Evolutionary conservation across 2,329 filamentous ascomycete species (phyloP), one percentile per base, ranked within the genome.

Genomic region (Hymenoscyphus occultus): DNA sequence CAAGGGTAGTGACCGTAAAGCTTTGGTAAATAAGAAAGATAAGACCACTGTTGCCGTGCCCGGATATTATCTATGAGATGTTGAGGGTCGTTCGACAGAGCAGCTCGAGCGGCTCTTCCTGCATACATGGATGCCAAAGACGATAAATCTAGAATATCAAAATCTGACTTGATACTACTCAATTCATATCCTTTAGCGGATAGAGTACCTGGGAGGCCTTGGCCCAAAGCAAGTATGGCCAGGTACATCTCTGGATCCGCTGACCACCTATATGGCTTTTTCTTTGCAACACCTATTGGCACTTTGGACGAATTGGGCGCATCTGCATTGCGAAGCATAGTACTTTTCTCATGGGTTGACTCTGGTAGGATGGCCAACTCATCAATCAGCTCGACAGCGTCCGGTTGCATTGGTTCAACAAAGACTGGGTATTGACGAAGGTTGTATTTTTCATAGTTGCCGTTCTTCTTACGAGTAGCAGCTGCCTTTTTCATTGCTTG

Each of bases 401-500:
- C 31, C 19, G 19, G 12, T 35, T 35, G 22, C 54, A 16, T 35
- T 5, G 1, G 12, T 31, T 56, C 60, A 13, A 71, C 56, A 57
- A 71, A 72, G 32, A 73, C 62, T 7, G 72, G 72, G 51, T 68
- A 67, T 65, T 77, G 75, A 42, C 72, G 68, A 16, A 73, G 60
- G 62, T 76, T 77, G 59, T 73, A 68, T 56, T 75, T 74, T 6
- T 75, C 74, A 68, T 75, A 74, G 31, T 69, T 72, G 28, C 74
- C 73, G 60, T 69, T 69, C 66, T 72, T 70, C 64, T 69, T 71
- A 40, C 75, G 65, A 7, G 74, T 74, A 35, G 74, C 69, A 32
- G 72, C 76, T 4, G 75, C 74, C 64, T 76, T 77, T 62, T 73
- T 76, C 77, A 78, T 79, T 13, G 77, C 77, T 66, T 78, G 77